Percentiles rank a stretch among this genome's conserved stretches.
These are phyloP conservation scores for Trypanosoma conorhini DNA, from an alignment of 208 protist genomes.

Conservation along the genomic window DNA sequence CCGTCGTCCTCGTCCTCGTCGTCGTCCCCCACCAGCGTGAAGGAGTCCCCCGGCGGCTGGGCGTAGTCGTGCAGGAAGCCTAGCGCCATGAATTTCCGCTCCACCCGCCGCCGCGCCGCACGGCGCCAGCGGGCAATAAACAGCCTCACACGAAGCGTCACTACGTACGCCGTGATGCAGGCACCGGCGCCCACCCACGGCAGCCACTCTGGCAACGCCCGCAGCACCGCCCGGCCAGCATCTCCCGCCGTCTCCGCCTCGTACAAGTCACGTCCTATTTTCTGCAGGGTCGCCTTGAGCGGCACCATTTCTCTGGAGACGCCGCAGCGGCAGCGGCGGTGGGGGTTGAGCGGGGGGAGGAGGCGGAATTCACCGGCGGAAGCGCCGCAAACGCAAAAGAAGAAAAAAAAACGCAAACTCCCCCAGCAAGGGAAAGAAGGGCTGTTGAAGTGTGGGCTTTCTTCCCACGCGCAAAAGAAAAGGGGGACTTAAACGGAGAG, in stretches of 20 bases:
- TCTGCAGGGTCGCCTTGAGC: constrained; percentile 3
- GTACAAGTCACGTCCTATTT: constrained; percentile 57
- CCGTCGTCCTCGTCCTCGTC: constrained; percentile 35
- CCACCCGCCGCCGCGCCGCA: constrained; percentile 62
- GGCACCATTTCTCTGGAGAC: neutral
- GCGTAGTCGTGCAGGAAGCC: constrained; percentile 55
- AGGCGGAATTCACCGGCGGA: neutral
- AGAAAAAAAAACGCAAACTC: constrained; percentile 18
- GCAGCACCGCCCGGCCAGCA: constrained; percentile 46
- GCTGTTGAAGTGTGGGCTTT: neutral
- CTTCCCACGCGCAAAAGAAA: too few species aligned
- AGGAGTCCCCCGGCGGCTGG: constrained; percentile 25
- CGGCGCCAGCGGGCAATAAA: constrained; percentile 76
- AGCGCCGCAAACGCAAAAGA: constrained; percentile 1
- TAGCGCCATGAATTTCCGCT: constrained; percentile 74
- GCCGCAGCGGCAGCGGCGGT: too few species aligned
- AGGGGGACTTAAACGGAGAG: too few species aligned
- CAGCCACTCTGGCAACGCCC: constrained; percentile 66
- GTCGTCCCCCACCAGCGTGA: constrained; percentile 41
- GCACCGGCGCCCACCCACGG: constrained; percentile 49
- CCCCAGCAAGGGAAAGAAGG: neutral
- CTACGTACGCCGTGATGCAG: constrained; percentile 53
- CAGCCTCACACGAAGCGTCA: constrained; percentile 67
- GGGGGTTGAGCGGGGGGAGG: neutral
- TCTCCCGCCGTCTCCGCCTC: constrained; percentile 58